These are phyloP conservation scores for Benincasa hispida DNA, from an alignment of 306 rosid species.

Conservation along the genomic window DNA sequence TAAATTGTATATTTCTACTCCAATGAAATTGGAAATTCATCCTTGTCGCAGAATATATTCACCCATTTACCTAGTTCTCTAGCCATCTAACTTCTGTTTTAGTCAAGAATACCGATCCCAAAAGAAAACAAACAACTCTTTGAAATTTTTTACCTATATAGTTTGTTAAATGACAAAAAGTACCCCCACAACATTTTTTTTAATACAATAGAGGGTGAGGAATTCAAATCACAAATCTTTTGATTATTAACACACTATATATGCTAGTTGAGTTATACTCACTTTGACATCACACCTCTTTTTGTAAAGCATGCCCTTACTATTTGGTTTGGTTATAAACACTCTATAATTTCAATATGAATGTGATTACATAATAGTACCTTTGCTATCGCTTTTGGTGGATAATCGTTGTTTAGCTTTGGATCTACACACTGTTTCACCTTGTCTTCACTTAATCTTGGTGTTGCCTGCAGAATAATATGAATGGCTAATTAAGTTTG, in stretches of 20 bases:
- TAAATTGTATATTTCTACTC: neutral
- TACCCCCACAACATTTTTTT: too few relatives aligned
- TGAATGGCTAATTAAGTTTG: neutral
- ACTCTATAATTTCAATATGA: neutral
- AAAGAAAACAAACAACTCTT: neutral
- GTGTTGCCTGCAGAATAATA: constrained; percentile 62
- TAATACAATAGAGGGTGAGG: too few relatives aligned
- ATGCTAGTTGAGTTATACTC: too few relatives aligned
- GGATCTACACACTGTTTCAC: constrained; percentile 98
- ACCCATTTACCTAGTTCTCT: too few relatives aligned
- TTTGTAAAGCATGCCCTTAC: neutral
- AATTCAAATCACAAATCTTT: too few relatives aligned
- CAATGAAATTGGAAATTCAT: neutral
- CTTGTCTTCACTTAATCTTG: constrained; percentile 96
- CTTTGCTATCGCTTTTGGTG: constrained; percentile 97
- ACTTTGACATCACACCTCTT: too few relatives aligned
- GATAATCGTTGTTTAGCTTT: constrained; percentile 80
- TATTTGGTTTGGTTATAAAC: neutral
- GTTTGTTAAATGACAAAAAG: neutral
- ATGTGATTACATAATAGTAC: constrained; percentile 16
- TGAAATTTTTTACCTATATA: neutral
- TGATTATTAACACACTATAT: too few relatives aligned
- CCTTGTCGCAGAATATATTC: neutral
- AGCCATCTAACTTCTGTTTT: neutral
- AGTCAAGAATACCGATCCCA: neutral